phyloP scores from a whole-genome alignment of 257 asterid species.

The Fraxinus pennsylvanica region DNA sequence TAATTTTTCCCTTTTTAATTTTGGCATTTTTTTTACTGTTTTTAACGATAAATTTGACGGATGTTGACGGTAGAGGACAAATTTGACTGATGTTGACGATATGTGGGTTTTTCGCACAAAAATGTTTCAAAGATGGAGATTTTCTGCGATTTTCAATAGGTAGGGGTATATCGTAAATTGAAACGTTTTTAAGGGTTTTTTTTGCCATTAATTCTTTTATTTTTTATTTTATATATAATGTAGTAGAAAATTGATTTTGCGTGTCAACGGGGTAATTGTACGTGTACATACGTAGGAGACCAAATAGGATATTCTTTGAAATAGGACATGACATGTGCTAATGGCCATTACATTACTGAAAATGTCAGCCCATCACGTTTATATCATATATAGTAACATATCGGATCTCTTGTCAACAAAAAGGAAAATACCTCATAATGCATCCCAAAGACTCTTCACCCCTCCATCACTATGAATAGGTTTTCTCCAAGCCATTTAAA shows the following conservation, averaged over 20 bases:
- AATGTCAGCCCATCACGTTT: slow-evolving; percentile 49
- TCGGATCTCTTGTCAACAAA: slow-evolving; percentile 13
- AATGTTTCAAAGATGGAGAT: no score
- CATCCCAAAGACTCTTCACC: slow-evolving; percentile 13
- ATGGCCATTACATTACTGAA: slow-evolving; percentile 32
- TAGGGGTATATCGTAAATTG: no score
- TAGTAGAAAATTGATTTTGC: slow-evolving; percentile 26
- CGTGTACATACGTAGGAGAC: slow-evolving; percentile 23
- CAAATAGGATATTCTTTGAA: slow-evolving; percentile 24
- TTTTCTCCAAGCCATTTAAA: background rate
- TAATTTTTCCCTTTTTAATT: no score
- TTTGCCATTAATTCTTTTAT: background rate
- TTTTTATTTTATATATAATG: background rate
- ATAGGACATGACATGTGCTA: slow-evolving; percentile 54
- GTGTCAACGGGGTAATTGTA: slow-evolving; percentile 44
- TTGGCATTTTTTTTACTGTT: no score
- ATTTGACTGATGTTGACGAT: no score
- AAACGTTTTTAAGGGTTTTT: no score
- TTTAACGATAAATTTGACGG: no score
- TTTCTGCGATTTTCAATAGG: no score
- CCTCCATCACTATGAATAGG: background rate
- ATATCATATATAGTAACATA: background rate
- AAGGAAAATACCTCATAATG: background rate
- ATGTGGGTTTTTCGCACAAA: no score
- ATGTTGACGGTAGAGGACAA: no score